Evolutionary conservation across 176 grass and related monocot species (phyloP).

Genomic region (Poa annua): DNA sequence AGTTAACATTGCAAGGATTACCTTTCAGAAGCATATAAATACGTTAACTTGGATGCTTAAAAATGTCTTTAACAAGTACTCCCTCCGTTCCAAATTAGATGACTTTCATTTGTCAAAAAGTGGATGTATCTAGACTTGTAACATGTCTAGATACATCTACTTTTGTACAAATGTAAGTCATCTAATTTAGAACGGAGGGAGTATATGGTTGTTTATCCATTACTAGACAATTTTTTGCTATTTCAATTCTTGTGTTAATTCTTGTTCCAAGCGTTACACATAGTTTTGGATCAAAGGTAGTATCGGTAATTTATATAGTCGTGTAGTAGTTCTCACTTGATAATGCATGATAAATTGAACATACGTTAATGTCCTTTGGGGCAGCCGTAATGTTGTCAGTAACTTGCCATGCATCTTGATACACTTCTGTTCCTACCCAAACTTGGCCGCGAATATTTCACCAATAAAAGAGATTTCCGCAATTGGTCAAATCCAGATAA

Average conservation of each 20-base stretch:
- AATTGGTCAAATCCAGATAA: neutral
- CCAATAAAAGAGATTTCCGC: neutral
- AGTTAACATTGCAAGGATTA: neutral
- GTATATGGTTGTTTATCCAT: neutral
- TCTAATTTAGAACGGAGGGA: too few species aligned
- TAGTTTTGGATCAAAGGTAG: neutral
- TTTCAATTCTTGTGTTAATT: slow-evolving; percentile 6
- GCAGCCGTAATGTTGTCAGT: neutral
- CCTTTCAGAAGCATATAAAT: slow-evolving; percentile 5
- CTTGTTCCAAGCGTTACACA: neutral
- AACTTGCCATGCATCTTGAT: neutral
- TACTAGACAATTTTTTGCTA: neutral
- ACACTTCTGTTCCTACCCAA: slow-evolving; percentile 1
- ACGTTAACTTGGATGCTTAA: neutral
- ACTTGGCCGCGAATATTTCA: neutral
- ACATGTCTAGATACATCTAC: too few species aligned
- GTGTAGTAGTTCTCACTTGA: neutral
- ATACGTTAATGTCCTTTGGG: neutral
- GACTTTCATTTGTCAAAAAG: too few species aligned
- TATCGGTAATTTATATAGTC: slow-evolving; percentile 19
- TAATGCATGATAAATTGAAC: slow-evolving; percentile 2
- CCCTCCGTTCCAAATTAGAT: too few species aligned
- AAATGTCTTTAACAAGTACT: neutral
- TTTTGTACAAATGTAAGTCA: too few species aligned
- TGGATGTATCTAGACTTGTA: too few species aligned